phyloP scores from a whole-genome alignment of 2,329 filamentous ascomycete genomes.

The Calonectria hawksworthii region DNA sequence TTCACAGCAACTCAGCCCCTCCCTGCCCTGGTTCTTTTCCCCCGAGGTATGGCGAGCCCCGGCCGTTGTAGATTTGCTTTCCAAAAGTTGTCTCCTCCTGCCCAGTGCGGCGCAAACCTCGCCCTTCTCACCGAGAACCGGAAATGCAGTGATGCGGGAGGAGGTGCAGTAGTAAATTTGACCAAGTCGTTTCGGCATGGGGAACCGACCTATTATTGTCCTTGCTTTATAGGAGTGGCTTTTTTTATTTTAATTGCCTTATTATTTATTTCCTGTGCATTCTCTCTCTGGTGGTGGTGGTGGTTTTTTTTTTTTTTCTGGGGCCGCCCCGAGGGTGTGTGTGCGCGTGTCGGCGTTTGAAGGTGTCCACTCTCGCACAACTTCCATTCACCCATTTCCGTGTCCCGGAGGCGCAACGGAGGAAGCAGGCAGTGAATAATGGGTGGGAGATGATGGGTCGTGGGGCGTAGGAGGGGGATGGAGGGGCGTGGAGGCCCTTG shows the following conservation, averaged over 20 bases:
- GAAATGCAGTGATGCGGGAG: neutral
- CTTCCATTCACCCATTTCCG: constrained; percentile 20
- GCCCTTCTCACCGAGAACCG: constrained; percentile 41
- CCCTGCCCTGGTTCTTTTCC: neutral
- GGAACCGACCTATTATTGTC: constrained; percentile 14
- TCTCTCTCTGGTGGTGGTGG: neutral
- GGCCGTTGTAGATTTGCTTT: constrained; percentile 6
- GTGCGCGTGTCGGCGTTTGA: neutral
- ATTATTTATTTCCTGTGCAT: constrained; percentile 29
- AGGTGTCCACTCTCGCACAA: neutral
- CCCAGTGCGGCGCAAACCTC: neutral
- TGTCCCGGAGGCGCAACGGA: constrained; percentile 42
- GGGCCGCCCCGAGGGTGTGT: constrained; percentile 1
- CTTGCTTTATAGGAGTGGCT: neutral
- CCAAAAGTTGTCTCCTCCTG: neutral
- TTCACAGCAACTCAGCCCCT: neutral
- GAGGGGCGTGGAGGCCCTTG: constrained; percentile 27
- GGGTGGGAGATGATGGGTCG: neutral
- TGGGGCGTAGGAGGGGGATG: constrained; percentile 1
- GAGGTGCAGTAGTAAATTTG: neutral
- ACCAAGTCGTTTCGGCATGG: neutral
- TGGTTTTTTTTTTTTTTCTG: neutral
- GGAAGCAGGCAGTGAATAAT: constrained; percentile 14
- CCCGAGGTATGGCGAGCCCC: constrained; percentile 30
- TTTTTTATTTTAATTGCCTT: neutral